Percentiles rank a stretch among this genome's conserved stretches.
Evolutionary conservation across 208 protist species (phyloP).

Genomic region (Crithidia acanthocephali): DNA sequence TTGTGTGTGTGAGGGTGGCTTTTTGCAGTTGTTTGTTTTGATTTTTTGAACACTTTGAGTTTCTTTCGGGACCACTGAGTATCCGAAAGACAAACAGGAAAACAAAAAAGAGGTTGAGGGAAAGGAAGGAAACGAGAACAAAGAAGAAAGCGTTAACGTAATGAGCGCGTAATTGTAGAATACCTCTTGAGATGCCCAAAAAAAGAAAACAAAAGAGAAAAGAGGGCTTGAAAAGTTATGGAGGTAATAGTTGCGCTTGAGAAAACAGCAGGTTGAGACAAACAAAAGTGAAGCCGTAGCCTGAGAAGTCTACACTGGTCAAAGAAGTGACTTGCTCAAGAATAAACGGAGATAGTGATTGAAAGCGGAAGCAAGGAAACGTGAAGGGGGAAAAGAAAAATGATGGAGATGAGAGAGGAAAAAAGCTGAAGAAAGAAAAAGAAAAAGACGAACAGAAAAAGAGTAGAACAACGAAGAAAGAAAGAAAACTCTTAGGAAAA

Average conservation of each 20-base stretch:
- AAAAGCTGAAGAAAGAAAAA: neutral
- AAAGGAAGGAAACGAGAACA: constrained; percentile 15
- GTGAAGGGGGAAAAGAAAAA: constrained; percentile 4
- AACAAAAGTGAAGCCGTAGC: neutral
- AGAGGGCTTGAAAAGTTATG: neutral
- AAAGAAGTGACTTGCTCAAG: neutral
- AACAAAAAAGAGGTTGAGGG: constrained; percentile 21
- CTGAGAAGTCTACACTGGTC: neutral
- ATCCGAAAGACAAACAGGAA: constrained; percentile 23
- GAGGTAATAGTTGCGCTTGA: constrained; percentile 9
- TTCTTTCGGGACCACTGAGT: constrained; percentile 12
- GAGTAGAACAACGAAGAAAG: constrained; percentile 11
- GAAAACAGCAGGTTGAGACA: constrained; percentile 6
- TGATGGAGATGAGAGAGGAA: constrained; percentile 23
- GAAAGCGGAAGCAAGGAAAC: constrained; percentile 1
- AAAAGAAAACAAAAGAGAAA: constrained; percentile 1
- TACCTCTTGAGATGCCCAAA: neutral
- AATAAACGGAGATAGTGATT: neutral
- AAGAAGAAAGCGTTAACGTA: constrained; percentile 15
- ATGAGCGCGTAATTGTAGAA: constrained; percentile 1
- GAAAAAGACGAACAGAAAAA: neutral
- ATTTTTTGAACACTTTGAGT: neutral
- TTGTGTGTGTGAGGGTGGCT: neutral
- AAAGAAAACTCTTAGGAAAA: neutral
- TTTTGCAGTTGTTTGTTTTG: constrained; percentile 8